A percentile compares a stretch with the other conserved stretches of the same genome.
Evolutionary conservation across 2,329 filamentous ascomycete species (phyloP).

Genomic region (Stemphylium lycopersici): DNA sequence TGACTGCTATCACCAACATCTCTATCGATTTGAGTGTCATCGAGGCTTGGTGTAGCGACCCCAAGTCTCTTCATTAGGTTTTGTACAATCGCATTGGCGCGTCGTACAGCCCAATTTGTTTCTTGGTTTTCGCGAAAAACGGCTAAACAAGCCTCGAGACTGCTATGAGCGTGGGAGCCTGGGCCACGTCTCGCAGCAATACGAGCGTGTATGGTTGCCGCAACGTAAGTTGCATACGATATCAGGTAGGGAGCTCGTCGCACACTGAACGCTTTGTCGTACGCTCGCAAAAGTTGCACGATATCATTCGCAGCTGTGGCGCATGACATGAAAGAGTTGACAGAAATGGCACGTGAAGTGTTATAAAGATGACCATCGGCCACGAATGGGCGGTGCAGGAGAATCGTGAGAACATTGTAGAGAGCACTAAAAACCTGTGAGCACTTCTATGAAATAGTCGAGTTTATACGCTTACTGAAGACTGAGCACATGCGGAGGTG

Average conservation of each 20-base stretch:
- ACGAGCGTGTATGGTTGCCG: slow-evolving; percentile 60
- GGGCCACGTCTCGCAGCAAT: slow-evolving; percentile 54
- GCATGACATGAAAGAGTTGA: slow-evolving; percentile 55
- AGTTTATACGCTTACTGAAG: slow-evolving; percentile 22
- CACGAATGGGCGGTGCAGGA: slow-evolving; percentile 62
- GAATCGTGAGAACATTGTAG: slow-evolving; percentile 59
- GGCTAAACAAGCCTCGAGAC: slow-evolving; percentile 53
- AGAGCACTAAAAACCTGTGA: slow-evolving; percentile 42
- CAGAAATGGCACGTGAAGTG: slow-evolving; percentile 49
- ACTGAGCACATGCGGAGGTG: slow-evolving; percentile 47
- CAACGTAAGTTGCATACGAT: slow-evolving; percentile 63
- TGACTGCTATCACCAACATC: slow-evolving; percentile 3
- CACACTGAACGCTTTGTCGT: slow-evolving; percentile 55
- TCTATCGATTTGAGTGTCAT: slow-evolving; percentile 26
- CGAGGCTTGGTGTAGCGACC: slow-evolving; percentile 19
- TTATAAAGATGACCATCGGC: slow-evolving; percentile 57
- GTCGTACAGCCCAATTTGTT: slow-evolving; percentile 58
- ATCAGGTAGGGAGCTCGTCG: slow-evolving; percentile 59
- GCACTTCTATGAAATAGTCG: neutral
- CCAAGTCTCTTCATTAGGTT: slow-evolving; percentile 55
- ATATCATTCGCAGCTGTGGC: slow-evolving; percentile 56
- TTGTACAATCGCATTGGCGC: slow-evolving; percentile 55
- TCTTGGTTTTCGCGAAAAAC: slow-evolving; percentile 59
- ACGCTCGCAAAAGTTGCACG: slow-evolving; percentile 52
- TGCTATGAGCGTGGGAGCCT: slow-evolving; percentile 46